Base-by-base conservation (phyloP, 176 grass and related monocot species). In the Zizania latifolia region DNA sequence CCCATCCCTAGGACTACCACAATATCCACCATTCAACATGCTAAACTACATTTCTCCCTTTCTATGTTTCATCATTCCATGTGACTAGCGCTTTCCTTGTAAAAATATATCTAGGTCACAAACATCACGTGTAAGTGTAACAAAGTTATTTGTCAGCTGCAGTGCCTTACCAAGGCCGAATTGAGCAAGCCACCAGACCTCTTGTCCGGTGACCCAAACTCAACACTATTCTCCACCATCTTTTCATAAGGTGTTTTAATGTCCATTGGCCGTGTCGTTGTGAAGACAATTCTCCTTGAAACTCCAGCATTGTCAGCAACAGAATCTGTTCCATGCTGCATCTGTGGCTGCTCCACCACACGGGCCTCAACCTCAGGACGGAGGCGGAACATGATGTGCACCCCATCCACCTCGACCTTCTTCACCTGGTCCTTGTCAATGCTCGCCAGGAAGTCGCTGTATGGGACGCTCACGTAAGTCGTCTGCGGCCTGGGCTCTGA, bases 201-300 rank as follows among this genome's bases (percentile, higher is more conserved):
- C 75, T 82, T 99, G 57, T 99, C 96, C 1, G 96, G 96, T 1
- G 96, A 99, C 2, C 96, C 96, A 72, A 99, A 99, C 64, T 99
- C 96, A 36, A 99, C 96, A 36, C 63, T 89, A 35, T 99, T 99
- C 38, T 95, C 96, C 50, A 94, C 76, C 96, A 99, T 99, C 87
- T 99, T 99, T 75, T 99, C 96, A 11, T 99, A 99, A 10, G 96
- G 96, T 12, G 96, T 90, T 73, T 92, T 99, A 35, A 99, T 99
- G 83, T 99, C 96, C 53, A 78, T 59, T 4, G 96, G 96, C 3
- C 96, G 74, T 13, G 92, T 99, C 0, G 96, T 99, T 0, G 82
- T 99, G 78, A 92, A 94, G 27, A 99, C 50, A 3, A 99, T 74
- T 37, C 92, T 86, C 77, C 77, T 94, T 13, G 96, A 82, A 53